These are phyloP conservation scores for Diphasiastrum complanatum DNA, from an alignment of 83 land plant genomes.

Conservation along the genomic window DNA sequence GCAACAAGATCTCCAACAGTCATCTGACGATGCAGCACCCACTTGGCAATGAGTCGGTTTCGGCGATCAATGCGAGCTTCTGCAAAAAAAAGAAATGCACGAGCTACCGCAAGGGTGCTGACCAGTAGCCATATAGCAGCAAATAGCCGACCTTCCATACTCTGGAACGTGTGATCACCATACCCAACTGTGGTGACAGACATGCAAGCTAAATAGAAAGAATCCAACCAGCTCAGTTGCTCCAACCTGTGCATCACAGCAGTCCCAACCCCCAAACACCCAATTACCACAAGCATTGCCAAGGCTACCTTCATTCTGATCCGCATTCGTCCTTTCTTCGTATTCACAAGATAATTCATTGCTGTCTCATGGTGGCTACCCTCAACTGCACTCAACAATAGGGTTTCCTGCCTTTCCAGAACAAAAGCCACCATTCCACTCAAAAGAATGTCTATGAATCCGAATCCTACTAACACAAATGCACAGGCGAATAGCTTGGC, in stretches of 20 bases:
- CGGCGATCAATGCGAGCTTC: conserved; percentile 73
- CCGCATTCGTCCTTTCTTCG: conserved; percentile 26
- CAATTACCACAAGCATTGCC: conserved; percentile 62
- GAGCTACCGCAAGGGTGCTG: conserved; percentile 69
- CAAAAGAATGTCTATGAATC: conserved; percentile 8
- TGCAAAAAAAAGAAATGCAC: conserved; percentile 65
- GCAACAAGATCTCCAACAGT: conserved; percentile 59
- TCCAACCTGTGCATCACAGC: conserved; percentile 53
- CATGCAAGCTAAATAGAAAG: conserved; percentile 68
- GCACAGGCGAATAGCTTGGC: conserved; percentile 10
- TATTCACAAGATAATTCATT: conserved; percentile 11
- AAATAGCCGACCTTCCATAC: conserved; percentile 54
- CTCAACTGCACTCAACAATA: conserved; percentile 12
- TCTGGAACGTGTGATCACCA: conserved; percentile 64
- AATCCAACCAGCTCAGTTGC: conserved; percentile 55
- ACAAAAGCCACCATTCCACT: conserved; percentile 18
- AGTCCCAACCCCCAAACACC: conserved; percentile 59
- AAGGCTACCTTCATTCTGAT: conserved; percentile 72
- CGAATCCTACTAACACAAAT: conserved; percentile 12
- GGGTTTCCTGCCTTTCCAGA: conserved; percentile 8
- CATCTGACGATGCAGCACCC: conserved; percentile 60
- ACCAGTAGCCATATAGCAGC: conserved; percentile 76
- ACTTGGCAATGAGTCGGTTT: conserved; percentile 56
- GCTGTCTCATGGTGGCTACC: conserved; percentile 16
- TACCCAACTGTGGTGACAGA: conserved; percentile 89